Evolutionary conservation across 495 filamentous ascomycete species (phyloP).

Genomic region (Parathielavia appendiculata): DNA sequence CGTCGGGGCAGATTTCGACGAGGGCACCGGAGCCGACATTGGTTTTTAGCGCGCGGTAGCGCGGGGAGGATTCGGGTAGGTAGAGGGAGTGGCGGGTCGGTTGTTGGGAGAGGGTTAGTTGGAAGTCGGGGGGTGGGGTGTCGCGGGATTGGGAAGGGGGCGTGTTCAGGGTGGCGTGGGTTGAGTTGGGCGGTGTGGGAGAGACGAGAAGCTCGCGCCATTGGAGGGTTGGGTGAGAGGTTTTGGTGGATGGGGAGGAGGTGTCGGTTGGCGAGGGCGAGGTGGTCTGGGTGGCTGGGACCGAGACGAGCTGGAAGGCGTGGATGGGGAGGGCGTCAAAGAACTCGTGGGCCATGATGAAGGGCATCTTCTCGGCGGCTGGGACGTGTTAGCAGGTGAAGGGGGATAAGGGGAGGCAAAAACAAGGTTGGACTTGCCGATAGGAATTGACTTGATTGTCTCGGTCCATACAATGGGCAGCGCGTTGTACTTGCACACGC

Average conservation of each 20-base stretch:
- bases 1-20: conserved; percentile 88
- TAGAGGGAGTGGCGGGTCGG: conserved; percentile 76
- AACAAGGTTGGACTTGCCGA: conserved; percentile 20
- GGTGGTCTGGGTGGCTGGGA: conserved; percentile 44
- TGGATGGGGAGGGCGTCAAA: conserved; percentile 99
- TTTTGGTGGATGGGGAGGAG: conserved; percentile 45
- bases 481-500: conserved; percentile 66
- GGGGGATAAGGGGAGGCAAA: conserved; percentile 13
- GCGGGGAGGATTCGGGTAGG: conserved; percentile 75
- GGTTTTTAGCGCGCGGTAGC: conserved; percentile 69
- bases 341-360: conserved; percentile 96
- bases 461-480: conserved; percentile 84
- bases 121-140: conserved; percentile 64
- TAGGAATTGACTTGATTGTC: conserved; percentile 75
- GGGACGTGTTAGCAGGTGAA: conserved; percentile 5
- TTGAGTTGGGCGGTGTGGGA: conserved; percentile 50
- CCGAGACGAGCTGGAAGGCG: conserved; percentile 68
- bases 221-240: conserved; percentile 49
- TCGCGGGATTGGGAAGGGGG: conserved; percentile 53
- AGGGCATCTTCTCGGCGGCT: conserved; percentile 65
- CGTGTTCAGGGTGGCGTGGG: conserved; percentile 40
- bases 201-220: conserved; percentile 89
- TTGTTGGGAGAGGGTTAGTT: conserved; percentile 67
- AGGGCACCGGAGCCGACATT: conserved; percentile 54
- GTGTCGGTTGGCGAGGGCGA: conserved; percentile 37